phyloP scores from a whole-genome alignment of 805 yeast genomes.

The Kodamaea restingae region DNA sequence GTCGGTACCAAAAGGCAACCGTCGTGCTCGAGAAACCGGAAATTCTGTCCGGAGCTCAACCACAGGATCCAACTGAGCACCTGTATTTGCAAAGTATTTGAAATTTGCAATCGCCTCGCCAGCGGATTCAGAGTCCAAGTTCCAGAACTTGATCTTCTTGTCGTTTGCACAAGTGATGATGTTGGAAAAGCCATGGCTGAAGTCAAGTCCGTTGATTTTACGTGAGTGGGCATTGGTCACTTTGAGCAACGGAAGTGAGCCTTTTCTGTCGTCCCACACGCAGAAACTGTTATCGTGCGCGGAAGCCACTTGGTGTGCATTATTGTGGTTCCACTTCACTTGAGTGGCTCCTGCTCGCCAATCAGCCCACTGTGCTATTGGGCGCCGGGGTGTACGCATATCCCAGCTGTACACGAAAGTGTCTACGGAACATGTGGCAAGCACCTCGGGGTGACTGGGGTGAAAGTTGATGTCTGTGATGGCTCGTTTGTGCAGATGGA shows the following conservation, averaged over 20 bases:
- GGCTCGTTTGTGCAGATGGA: conserved; percentile 89
- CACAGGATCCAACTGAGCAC: conserved; percentile 35
- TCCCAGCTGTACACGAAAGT: conserved; percentile 90
- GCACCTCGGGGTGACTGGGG: conserved; percentile 74
- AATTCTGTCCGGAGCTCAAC: conserved; percentile 66
- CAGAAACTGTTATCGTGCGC: conserved; percentile 78
- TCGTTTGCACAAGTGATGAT: conserved; percentile 86
- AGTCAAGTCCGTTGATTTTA: conserved; percentile 86
- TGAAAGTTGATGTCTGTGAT: conserved; percentile 95
- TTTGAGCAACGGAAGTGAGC: conserved; percentile 66
- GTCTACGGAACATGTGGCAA: conserved; percentile 93
- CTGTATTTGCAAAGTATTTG: conserved; percentile 17
- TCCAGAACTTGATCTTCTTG: conserved; percentile 78
- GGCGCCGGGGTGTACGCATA: conserved; percentile 70
- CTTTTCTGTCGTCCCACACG: conserved; percentile 86
- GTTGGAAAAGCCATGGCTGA: conserved; percentile 55
- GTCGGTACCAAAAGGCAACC: conserved; percentile 78
- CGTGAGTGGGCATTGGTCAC: conserved; percentile 71
- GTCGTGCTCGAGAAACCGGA: conserved; percentile 87
- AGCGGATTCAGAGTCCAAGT: conserved; percentile 36
- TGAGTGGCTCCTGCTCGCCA: conserved; percentile 95
- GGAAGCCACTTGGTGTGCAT: conserved; percentile 76
- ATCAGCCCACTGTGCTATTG: conserved; percentile 79
- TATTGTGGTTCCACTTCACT: conserved; percentile 84
- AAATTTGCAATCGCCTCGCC: conserved; percentile 12